Conservation (phyloP, 768 basidiomycete species). For the Xerocomellus dryophilus region DNA sequence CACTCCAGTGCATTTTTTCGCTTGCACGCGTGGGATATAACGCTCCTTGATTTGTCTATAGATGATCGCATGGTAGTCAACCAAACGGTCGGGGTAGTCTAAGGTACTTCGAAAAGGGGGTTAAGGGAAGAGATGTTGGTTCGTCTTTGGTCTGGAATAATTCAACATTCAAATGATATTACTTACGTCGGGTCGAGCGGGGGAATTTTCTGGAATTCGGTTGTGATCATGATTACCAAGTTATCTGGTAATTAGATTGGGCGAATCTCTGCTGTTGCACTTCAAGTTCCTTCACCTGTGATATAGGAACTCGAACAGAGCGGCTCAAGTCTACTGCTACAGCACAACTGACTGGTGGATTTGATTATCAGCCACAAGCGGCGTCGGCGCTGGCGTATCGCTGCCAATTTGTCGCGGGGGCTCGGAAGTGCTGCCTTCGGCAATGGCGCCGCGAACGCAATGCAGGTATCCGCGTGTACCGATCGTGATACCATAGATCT, state of each 20-base stretch:
- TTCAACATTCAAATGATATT: neutral
- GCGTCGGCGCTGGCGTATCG: conserved; percentile 10
- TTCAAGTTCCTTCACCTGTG: neutral
- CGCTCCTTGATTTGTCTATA: neutral
- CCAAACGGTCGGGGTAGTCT: too few relatives aligned
- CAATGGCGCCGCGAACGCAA: neutral
- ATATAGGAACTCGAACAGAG: neutral
- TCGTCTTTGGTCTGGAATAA: neutral
- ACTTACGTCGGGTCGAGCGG: conserved; percentile 1
- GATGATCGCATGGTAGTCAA: neutral
- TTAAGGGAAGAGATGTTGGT: neutral
- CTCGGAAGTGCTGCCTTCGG: neutral
- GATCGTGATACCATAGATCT: conserved; percentile 12
- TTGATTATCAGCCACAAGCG: conserved; percentile 3
- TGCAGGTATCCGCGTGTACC: conserved; percentile 23
- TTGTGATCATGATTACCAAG: neutral
- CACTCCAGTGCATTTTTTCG: neutral
- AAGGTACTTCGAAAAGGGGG: too few relatives aligned
- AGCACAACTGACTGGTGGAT: conserved; percentile 8
- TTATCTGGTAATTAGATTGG: conserved; percentile 3
- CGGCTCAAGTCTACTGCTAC: neutral
- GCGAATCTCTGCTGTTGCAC: neutral
- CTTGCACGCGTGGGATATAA: neutral
- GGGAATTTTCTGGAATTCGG: neutral
- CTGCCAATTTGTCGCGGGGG: conserved; percentile 16